Base-by-base conservation (phyloP, 192 early-diverging fungal species). In the Physocladia obscura region DNA sequence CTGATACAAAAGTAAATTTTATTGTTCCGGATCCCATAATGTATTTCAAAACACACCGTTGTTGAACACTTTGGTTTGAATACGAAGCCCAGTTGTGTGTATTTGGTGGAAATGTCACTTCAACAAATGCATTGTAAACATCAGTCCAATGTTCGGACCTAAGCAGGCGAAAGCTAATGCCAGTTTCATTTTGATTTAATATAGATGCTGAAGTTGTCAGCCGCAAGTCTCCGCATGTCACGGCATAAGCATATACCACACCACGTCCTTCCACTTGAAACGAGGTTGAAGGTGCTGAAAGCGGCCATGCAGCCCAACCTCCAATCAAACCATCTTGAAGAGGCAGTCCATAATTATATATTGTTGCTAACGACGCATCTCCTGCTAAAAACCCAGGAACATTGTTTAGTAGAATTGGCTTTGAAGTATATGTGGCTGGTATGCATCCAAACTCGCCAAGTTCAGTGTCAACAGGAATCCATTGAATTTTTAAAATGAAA, bases 311-410 rank as follows among this genome's bases (percentile, higher is more conserved):
- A 51, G 62, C 19, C 62, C 62, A 63, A 32, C 62, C 62, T 11
- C 62, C 62, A 50, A 63, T 63, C 44, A 63, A 31, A 2, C 62
- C 62, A 50, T 63, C 62, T 13, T 17, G 26, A n/a, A 63, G 47
- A 24, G 62, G 62, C 19, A 63, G 47, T 19, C 62, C 62, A 5
- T 63, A 63, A 27, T 50, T 63, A 5, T 63, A 63, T 11, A 63
- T 29, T 19, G 47, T 50, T 1, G 24, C 57, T 15, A 59, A 15
- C 1, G 57, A 59, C 4, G 57, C 57, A 5, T 59, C 57, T 59
- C 57, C 57, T 3, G 57, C 21, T 19, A 59, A 24, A 31, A 59
- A 59, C n/a, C 34, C 30, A 26, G 57, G 57, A 31, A 59, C 24
- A 4, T 59, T 24, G 8, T 29, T 37, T 1, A 59, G 34, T 35